These are phyloP conservation scores for Kuraishia borneana DNA, from an alignment of 805 yeast genomes.

Conservation along the genomic window DNA sequence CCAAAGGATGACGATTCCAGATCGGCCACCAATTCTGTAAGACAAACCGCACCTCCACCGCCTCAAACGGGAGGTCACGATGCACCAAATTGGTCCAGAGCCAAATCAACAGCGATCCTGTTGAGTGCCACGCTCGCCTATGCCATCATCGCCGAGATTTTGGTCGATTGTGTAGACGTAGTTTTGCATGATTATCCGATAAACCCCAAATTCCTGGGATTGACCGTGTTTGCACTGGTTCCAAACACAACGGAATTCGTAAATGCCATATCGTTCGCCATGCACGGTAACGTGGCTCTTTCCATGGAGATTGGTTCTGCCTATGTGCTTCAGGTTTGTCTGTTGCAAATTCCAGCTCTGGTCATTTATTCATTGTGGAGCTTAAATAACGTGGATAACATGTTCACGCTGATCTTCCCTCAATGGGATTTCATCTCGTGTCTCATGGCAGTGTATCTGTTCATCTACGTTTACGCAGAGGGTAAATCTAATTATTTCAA, in stretches of 20 bases:
- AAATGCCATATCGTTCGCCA: slow-evolving; percentile 94
- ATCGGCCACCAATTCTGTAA: not conserved
- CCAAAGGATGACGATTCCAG: slow-evolving; percentile 4
- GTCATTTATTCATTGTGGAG: slow-evolving; percentile 59
- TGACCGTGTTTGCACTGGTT: slow-evolving; percentile 90
- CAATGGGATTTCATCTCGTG: slow-evolving; percentile 90
- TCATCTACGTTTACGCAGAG: slow-evolving; percentile 90
- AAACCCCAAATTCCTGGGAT: slow-evolving; percentile 82
- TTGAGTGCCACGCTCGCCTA: slow-evolving; percentile 78
- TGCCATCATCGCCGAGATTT: slow-evolving; percentile 88
- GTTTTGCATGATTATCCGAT: slow-evolving; percentile 73
- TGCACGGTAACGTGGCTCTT: slow-evolving; percentile 89
- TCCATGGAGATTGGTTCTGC: slow-evolving; percentile 98
- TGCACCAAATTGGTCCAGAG: slow-evolving; percentile 94
- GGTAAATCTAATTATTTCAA: slow-evolving; percentile 95
- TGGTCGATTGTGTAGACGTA: slow-evolving; percentile 86
- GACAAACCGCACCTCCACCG: slow-evolving; percentile 9
- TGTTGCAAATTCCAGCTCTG: slow-evolving; percentile 86
- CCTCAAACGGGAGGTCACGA: slow-evolving; percentile 67
- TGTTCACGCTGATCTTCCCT: slow-evolving; percentile 83
- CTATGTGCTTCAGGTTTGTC: slow-evolving; percentile 89
- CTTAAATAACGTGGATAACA: slow-evolving; percentile 21
- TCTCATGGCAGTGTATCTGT: slow-evolving; percentile 74
- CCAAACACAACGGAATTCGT: slow-evolving; percentile 96
- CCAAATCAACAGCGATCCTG: slow-evolving; percentile 72